Evolutionary conservation across 805 yeast species (phyloP).

Genomic region (Saccharomycopsis synnaedendra): DNA sequence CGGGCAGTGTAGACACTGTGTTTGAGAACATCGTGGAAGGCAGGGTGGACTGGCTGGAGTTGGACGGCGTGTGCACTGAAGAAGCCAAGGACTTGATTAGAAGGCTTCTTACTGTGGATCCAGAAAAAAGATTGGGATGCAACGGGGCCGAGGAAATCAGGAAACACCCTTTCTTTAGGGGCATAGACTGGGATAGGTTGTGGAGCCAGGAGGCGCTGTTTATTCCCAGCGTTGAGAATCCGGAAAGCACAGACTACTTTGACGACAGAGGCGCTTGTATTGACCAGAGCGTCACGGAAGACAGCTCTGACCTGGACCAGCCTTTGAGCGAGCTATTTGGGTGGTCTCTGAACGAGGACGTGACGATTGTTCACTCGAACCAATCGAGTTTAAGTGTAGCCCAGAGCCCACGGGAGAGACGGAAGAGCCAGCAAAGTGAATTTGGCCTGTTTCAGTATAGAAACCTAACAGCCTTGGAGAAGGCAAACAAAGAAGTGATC

Average conservation of each 20-base stretch:
- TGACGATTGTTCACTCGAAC: constrained; percentile 22
- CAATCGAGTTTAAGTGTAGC: constrained; percentile 18
- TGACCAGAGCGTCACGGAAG: constrained; percentile 19
- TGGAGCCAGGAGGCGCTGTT: constrained; percentile 73
- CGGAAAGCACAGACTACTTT: constrained; percentile 85
- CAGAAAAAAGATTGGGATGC: constrained; percentile 56
- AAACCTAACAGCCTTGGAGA: constrained; percentile 80
- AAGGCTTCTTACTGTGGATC: constrained; percentile 51
- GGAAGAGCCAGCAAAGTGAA: constrained; percentile 58
- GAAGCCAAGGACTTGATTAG: constrained; percentile 67
- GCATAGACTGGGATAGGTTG: constrained; percentile 62
- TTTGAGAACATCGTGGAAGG: constrained; percentile 72
- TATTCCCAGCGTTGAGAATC: constrained; percentile 67
- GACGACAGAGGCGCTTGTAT: constrained; percentile 82
- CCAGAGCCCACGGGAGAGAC: constrained; percentile 46
- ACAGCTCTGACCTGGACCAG: constrained; percentile 4
- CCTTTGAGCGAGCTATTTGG: not conserved
- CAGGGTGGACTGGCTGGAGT: constrained; percentile 74
- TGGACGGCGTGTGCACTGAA: constrained; percentile 28
- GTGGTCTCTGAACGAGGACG: constrained; percentile 7
- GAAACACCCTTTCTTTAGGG: constrained; percentile 64
- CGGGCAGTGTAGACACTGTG: constrained; percentile 63
- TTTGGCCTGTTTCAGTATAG: constrained; percentile 92
- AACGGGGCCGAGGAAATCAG: constrained; percentile 73
- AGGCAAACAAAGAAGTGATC: constrained; percentile 88